Conservation (phyloP, 768 basidiomycete species). For the Phanerochaete carnosa region DNA sequence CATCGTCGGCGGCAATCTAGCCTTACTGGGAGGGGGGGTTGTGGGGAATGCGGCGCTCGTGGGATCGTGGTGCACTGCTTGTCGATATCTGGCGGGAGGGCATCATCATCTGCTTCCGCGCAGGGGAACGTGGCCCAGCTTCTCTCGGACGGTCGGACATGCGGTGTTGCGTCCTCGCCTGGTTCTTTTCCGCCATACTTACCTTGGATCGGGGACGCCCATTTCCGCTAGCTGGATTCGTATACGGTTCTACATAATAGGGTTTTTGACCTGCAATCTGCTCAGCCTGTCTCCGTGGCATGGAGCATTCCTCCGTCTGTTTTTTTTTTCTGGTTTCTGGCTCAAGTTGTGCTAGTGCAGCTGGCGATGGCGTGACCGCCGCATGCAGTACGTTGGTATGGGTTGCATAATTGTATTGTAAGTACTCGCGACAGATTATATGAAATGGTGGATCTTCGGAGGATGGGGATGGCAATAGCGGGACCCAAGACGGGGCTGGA, state of each 20-base stretch:
- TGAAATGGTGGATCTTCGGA: conserved; percentile 6
- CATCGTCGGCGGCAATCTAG: conserved; percentile 25
- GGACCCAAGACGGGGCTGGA: not conserved
- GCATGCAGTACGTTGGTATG: not conserved
- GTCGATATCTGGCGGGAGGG: not conserved
- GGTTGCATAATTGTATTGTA: not conserved
- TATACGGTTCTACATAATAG: conserved; percentile 1
- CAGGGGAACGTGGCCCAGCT: not conserved
- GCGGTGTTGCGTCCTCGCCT: not conserved
- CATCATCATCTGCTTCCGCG: conserved; percentile 7
- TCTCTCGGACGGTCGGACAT: conserved; percentile 1
- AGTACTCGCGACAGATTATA: not conserved
- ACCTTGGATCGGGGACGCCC: conserved; percentile 19
- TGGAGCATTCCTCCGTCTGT: too few relatives aligned
- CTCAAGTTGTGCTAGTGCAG: not conserved
- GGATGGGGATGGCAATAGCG: not conserved
- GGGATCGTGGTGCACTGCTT: conserved; percentile 12
- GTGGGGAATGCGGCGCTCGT: conserved; percentile 4
- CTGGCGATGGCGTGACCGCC: not conserved
- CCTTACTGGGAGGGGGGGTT: not conserved
- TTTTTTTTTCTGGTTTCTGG: not conserved
- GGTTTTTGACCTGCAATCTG: conserved; percentile 3
- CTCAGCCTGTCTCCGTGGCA: too few relatives aligned
- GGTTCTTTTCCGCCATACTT: conserved; percentile 1
- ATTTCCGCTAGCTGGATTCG: not conserved